Percentiles rank a stretch among this genome's conserved stretches.
Evolutionary conservation across 2,329 filamentous ascomycete species (phyloP).

Genomic region (Scedosporium boydii): DNA sequence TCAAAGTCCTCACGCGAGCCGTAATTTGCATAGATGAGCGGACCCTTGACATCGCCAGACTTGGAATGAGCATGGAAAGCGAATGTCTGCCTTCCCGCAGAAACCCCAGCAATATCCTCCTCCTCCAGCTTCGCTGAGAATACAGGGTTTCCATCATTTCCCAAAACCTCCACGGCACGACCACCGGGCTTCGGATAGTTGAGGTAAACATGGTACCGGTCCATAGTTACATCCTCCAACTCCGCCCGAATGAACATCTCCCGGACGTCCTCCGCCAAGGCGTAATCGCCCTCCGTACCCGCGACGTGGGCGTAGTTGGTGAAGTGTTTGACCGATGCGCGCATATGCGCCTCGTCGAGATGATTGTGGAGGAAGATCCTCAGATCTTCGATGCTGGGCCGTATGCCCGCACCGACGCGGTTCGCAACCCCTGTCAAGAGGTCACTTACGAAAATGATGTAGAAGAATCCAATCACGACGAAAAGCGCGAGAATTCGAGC

Average conservation of each 20-base stretch:
- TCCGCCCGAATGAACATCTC: conserved; percentile 62
- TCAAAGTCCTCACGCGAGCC: conserved; percentile 79
- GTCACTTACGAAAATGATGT: conserved; percentile 78
- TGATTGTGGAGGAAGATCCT: conserved; percentile 64
- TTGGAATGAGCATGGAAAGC: conserved; percentile 87
- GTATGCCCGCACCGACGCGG: conserved; percentile 55
- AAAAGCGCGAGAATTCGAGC: conserved; percentile 67
- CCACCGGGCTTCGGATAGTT: conserved; percentile 80
- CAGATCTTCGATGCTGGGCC: conserved; percentile 75
- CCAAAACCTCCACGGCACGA: conserved; percentile 71
- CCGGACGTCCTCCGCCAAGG: conserved; percentile 75
- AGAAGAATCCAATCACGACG: conserved; percentile 68
- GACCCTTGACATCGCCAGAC: conserved; percentile 75
- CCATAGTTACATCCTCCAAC: conserved; percentile 66
- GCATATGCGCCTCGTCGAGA: conserved; percentile 60
- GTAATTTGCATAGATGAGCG: conserved; percentile 85
- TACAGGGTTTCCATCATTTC: conserved; percentile 49
- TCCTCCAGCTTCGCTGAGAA: conserved; percentile 87
- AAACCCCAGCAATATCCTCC: conserved; percentile 53
- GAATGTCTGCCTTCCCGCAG: conserved; percentile 57
- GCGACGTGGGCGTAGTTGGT: conserved; percentile 83
- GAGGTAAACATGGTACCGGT: conserved; percentile 80
- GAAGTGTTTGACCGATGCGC: conserved; percentile 65
- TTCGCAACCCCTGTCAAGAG: conserved; percentile 60
- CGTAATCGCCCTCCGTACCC: conserved; percentile 88